phyloP scores from a whole-genome alignment of 495 filamentous ascomycete species.

The Aspergillus panamensis region DNA sequence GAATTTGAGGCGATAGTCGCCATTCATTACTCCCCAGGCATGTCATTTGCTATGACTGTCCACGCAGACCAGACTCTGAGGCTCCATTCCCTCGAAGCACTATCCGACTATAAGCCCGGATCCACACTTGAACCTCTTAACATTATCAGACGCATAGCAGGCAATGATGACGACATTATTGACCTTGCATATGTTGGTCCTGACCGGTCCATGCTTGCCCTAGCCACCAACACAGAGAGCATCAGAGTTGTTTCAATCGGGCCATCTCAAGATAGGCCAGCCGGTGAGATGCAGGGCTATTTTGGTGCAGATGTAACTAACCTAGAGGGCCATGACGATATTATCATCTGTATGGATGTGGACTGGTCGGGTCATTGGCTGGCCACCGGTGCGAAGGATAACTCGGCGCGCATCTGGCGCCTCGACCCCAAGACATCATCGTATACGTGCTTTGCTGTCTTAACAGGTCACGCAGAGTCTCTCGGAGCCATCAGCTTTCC shows the following conservation, averaged over 20 bases:
- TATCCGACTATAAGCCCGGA: slow-evolving; percentile 36
- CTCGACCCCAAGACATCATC: slow-evolving; percentile 72
- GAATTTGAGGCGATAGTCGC: slow-evolving; percentile 77
- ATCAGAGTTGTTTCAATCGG: slow-evolving; percentile 75
- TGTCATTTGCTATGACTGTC: slow-evolving; percentile 73
- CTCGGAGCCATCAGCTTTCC: slow-evolving; percentile 89
- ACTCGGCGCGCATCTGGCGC: slow-evolving; percentile 86
- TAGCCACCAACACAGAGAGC: slow-evolving; percentile 94
- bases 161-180: slow-evolving; percentile 96
- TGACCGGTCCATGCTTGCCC: slow-evolving; percentile 73
- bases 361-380: slow-evolving; percentile 98
- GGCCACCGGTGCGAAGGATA: slow-evolving; percentile 93
- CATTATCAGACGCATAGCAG: slow-evolving; percentile 72
- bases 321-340: slow-evolving; percentile 87
- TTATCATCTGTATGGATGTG: slow-evolving; percentile 89
- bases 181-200: slow-evolving; percentile 81
- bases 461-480: slow-evolving; percentile 91
- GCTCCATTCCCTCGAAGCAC: slow-evolving; percentile 58
- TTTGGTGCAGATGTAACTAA: slow-evolving; percentile 85
- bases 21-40: slow-evolving; percentile 57
- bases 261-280: slow-evolving; percentile 35
- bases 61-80: slow-evolving; percentile 84
- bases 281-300: slow-evolving; percentile 47
- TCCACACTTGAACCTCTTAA: slow-evolving; percentile 46
- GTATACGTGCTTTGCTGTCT: slow-evolving; percentile 73